A percentile compares a stretch with the other conserved stretches of the same genome.
phyloP scores from a whole-genome alignment of 2,329 filamentous ascomycete species.

The Nemania sp. region DNA sequence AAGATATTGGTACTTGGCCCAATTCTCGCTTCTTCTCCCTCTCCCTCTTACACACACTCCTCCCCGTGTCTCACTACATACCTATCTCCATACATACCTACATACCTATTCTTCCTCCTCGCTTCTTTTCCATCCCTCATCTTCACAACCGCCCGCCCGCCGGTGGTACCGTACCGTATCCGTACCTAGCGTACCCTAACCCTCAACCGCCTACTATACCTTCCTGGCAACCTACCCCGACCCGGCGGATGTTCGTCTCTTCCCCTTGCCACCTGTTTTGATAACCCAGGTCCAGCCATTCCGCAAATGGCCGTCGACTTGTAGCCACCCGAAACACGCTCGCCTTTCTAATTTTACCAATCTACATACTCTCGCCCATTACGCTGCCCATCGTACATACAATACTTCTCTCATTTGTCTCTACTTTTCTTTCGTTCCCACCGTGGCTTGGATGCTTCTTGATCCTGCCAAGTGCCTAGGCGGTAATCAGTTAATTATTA shows the following conservation, averaged over 20 bases:
- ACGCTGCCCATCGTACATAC: slow-evolving; percentile 32
- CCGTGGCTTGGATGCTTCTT: slow-evolving; percentile 4
- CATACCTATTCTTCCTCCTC: slow-evolving; percentile 19
- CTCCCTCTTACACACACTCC: slow-evolving; percentile 35
- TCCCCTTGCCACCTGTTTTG: slow-evolving; percentile 42
- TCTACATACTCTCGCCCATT: slow-evolving; percentile 39
- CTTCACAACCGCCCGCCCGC: slow-evolving; percentile 44
- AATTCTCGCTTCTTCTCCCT: slow-evolving; percentile 28
- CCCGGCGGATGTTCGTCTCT: slow-evolving; percentile 29
- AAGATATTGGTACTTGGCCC: slow-evolving; percentile 7
- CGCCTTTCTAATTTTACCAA: slow-evolving; percentile 45
- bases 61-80: slow-evolving; percentile 17
- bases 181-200: slow-evolving; percentile 38
- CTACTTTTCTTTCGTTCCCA: slow-evolving; percentile 29
- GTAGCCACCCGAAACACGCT: slow-evolving; percentile 44
- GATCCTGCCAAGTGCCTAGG: slow-evolving; percentile 6
- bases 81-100: not conserved
- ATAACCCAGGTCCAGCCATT: slow-evolving; percentile 39
- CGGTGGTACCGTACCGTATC: slow-evolving; percentile 41
- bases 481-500: slow-evolving; percentile 29
- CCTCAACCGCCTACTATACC: slow-evolving; percentile 33
- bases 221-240: slow-evolving; percentile 29
- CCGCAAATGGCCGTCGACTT: slow-evolving; percentile 45
- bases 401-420: slow-evolving; percentile 39
- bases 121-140: slow-evolving; percentile 38